Base-by-base conservation (phyloP, 305 asterid genomes). In the Rubia peregrina region DNA sequence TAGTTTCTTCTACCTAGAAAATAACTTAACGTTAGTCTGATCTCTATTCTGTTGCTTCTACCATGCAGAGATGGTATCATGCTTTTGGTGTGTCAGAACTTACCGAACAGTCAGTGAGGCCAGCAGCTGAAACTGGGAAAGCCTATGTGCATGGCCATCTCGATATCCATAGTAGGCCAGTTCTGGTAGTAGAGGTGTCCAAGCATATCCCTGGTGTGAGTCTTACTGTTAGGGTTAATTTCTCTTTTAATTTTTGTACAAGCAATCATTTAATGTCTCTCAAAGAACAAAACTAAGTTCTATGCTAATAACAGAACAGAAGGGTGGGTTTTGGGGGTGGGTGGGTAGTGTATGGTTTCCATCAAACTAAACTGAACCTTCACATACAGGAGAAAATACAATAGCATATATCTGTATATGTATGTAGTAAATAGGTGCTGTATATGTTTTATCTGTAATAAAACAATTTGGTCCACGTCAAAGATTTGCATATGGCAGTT, bases 191-290 rank as follows among this genome's bases (percentile, higher is more conserved):
- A 73, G 85, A 85, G 14, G 89, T 80, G 51, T 81, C 96, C 74
- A 92, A 92, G 86, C 98, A 92, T 88, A 75, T 87, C 65, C 92
- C 95, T 2, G 91, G 88, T 87, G 98, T 90, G 83, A 69, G 85
- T 78, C 64, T 62, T 55, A 61, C 13, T 6, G 40, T 46, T 40
- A 30, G 13, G 65, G 61, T 67, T 56, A 51, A 62, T 10, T 1
- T 55, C 9, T 19, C 5, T 42, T 61, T 24, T 57, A 51, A 67
- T 24, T 41, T 5, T 64, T 70, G 41, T 24, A 66, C 43, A 46
- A 56, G 30, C 71, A 62, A 65, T 38, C 38, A 19, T 24, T 33
- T 33, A 13, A 9, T 40, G 36, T 33, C 36, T 33, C 5, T 33
- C 36, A 33, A 4, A 9, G 42, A 12, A 56, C 51, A 61, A 49